These are phyloP conservation scores for Eucalyptus erythrocorys DNA, from an alignment of 345 rosid genomes.

Conservation along the genomic window DNA sequence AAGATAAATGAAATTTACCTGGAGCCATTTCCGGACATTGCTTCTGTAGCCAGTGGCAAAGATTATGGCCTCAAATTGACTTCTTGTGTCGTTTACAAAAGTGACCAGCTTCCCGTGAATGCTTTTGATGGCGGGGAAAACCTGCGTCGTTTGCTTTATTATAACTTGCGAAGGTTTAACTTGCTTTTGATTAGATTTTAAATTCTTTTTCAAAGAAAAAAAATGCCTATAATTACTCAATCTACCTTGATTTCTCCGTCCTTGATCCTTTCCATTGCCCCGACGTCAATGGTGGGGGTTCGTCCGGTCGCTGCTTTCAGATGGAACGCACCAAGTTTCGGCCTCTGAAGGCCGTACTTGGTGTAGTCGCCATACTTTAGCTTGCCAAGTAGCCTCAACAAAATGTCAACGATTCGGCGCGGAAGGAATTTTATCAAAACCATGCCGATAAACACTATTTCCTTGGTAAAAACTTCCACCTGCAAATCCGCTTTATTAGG, in stretches of 20 bases:
- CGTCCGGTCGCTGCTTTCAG: slow-evolving; percentile 18
- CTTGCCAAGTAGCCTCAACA: background rate
- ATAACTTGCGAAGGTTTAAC: background rate
- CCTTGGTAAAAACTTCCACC: slow-evolving; percentile 4
- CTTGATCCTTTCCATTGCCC: slow-evolving; percentile 17
- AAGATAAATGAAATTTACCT: slow-evolving; percentile 2
- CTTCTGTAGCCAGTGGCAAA: slow-evolving; percentile 60
- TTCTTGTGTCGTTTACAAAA: slow-evolving; percentile 9
- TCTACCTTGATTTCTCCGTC: slow-evolving; percentile 21
- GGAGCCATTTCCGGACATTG: slow-evolving; percentile 36
- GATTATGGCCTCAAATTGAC: slow-evolving; percentile 25
- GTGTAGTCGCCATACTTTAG: background rate
- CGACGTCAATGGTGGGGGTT: slow-evolving; percentile 45
- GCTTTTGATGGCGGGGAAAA: slow-evolving; percentile 13
- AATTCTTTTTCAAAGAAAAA: background rate
- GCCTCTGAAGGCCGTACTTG: slow-evolving; percentile 27
- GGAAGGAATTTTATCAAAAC: slow-evolving; percentile 4
- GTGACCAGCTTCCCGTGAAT: slow-evolving; percentile 9
- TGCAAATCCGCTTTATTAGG: background rate
- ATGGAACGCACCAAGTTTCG: slow-evolving; percentile 26
- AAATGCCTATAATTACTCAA: background rate
- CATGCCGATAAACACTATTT: slow-evolving; percentile 11
- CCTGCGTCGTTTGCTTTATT: background rate
- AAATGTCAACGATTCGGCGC: background rate
- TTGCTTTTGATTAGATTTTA: background rate